Evolutionary conservation across 495 filamentous ascomycete genomes (phyloP), one percentile per base, ranked within the genome.

Genomic region (Terfezia claveryi): DNA sequence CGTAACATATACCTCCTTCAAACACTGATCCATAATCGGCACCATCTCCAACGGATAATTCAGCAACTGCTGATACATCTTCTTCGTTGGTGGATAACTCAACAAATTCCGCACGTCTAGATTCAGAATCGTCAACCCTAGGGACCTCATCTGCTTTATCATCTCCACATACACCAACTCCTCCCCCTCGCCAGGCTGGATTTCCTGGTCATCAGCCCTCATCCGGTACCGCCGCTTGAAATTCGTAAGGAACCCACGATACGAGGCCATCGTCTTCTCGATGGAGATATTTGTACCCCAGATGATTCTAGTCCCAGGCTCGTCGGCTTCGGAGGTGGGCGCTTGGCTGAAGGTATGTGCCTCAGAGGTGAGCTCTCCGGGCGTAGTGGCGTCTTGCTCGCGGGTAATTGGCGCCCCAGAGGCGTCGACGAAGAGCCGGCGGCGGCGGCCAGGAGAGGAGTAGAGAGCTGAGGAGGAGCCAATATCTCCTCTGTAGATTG

Each of bases 231-330:
- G 94, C 57, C 76, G 80, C 54, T 84, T 83, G 64, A 87, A 98
- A 64, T 89, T 87, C 56, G 77, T 75, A 27, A 98, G 72, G 64
- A 96, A 98, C 55, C 89, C 87, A 57, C 87, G 87, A 74, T 94
- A 92, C 0, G 79, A 73, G 51, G 76, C 76, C 65, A 88, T 82
- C 11, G 87, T 84, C 66, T 99, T 87, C 54, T 82, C 79, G 46
- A 96, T 80, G 1, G 89, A 92, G 55, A 99, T 83, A 51, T 94
- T 96, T 50, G 91, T 96, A 64, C 92, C 91, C 92, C 92, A 99
- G 56, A 99, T 88, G 41, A 93, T 79, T 56, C 83, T 76, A 50
- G 81, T 81, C 49, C 84, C 86, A 53, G 94, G 79, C 2, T 77
- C 81, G 63, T 95, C 82, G 0, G 87, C 87, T 65, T 99, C 91